These are phyloP conservation scores for Chlorella sp. DNA, from an alignment of 139 green algal species.

Conservation along the genomic window DNA sequence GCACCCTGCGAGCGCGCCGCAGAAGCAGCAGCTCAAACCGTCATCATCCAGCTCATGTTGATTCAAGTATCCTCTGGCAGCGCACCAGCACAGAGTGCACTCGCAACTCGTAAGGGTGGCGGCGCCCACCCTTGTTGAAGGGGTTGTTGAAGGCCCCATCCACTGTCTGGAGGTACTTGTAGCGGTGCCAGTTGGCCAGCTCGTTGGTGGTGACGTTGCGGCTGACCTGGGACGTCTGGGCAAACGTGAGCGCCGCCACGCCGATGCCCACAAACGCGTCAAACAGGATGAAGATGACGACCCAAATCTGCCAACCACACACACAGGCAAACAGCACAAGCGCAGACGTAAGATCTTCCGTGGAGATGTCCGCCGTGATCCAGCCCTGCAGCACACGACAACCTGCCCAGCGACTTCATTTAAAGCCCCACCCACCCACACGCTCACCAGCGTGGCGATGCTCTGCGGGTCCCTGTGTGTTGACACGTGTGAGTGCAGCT, in stretches of 20 bases:
- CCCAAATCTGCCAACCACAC: constrained; percentile 15
- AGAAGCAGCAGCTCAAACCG: background rate
- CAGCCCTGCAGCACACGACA: too few species aligned
- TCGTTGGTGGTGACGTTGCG: constrained; percentile 97
- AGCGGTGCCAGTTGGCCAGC: constrained; percentile 88
- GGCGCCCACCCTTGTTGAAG: constrained; percentile 53
- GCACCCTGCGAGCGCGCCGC: background rate
- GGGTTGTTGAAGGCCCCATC: constrained; percentile 80
- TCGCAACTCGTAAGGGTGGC: background rate
- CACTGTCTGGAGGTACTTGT: constrained; percentile 71
- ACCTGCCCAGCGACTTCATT: too few species aligned
- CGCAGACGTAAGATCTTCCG: too few species aligned
- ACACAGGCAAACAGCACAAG: too few species aligned
- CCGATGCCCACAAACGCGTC: constrained; percentile 76
- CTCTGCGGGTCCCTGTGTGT: too few species aligned
- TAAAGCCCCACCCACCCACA: too few species aligned
- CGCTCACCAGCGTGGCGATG: too few species aligned
- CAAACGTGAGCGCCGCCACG: constrained; percentile 70
- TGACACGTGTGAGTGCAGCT: constrained; percentile 27
- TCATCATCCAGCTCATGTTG: background rate
- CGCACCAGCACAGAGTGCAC: background rate
- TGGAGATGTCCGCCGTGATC: too few species aligned
- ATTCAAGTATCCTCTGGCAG: background rate
- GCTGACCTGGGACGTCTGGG: constrained; percentile 54
- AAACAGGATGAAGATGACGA: constrained; percentile 71